These are phyloP conservation scores for Fraxinus sp. DNA, from an alignment of 305 asterid genomes.

Conservation along the genomic window DNA sequence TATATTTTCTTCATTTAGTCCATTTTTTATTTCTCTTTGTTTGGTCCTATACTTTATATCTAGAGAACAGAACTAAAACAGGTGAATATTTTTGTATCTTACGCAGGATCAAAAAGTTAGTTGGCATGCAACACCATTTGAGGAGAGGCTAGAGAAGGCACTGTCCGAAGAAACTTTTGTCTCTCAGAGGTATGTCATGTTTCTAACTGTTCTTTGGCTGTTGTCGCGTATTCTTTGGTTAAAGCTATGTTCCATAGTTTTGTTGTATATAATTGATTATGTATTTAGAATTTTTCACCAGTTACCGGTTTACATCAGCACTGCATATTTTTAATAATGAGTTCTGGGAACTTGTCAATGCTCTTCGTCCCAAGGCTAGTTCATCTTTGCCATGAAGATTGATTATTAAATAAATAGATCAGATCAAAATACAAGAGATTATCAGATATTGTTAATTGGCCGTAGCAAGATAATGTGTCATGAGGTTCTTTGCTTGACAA, in stretches of 20 bases:
- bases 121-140: conserved; percentile 97
- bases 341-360: not conserved
- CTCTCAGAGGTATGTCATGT: conserved; percentile 57
- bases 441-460: not conserved
- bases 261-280: not conserved
- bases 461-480: not conserved
- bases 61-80: not conserved
- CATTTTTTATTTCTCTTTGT: not conserved
- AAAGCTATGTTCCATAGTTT: not conserved
- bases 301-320: not conserved
- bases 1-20: conserved; percentile 3
- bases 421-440: not conserved
- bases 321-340: not conserved
- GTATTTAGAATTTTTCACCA: not conserved
- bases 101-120: conserved; percentile 94
- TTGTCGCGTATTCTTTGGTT: not conserved
- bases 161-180: conserved; percentile 70
- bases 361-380: not conserved
- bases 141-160: conserved; percentile 95
- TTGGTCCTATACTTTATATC: not conserved
- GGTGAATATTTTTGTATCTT: conserved; percentile 14
- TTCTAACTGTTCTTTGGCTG: not conserved
- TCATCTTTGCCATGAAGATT: not conserved
- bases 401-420: not conserved
- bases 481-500: not conserved